Evolutionary conservation across 345 rosid species (phyloP).

Genomic region (Populus simonii): DNA sequence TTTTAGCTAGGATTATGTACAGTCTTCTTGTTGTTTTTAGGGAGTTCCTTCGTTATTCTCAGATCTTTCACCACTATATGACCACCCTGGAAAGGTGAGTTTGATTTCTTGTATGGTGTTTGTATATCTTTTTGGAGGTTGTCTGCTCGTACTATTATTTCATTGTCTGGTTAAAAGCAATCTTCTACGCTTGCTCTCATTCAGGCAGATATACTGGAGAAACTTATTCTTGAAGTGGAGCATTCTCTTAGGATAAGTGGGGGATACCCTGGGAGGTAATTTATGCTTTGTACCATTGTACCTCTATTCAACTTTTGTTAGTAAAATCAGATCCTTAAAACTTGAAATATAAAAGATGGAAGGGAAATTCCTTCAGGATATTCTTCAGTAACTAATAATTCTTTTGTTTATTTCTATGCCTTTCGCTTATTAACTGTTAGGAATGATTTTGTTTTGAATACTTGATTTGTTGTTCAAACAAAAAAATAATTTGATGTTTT

Average conservation of each 20-base stretch:
- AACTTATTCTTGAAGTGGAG: constrained; percentile 81
- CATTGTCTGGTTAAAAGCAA: constrained; percentile 3
- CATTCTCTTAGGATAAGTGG: constrained; percentile 63
- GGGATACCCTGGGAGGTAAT: constrained; percentile 79
- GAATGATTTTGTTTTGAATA: not conserved
- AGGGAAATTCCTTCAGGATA: not conserved
- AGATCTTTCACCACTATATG: constrained; percentile 88
- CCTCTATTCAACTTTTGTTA: not conserved
- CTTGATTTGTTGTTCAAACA: not conserved
- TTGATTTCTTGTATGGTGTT: constrained; percentile 13
- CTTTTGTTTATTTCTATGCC: not conserved
- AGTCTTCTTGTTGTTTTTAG: constrained; percentile 34
- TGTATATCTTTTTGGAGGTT: constrained; percentile 3
- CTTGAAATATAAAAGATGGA: not conserved
- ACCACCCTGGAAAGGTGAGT: constrained; percentile 78
- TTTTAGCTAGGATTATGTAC: constrained; percentile 11
- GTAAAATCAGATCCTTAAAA: not conserved
- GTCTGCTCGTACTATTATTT: not conserved
- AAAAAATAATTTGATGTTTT: not conserved
- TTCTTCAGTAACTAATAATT: not conserved
- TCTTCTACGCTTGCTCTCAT: constrained; percentile 14
- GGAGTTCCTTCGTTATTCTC: constrained; percentile 98
- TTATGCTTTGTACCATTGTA: constrained; percentile 6
- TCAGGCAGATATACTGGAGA: constrained; percentile 87
- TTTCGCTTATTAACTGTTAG: not conserved